Evolutionary conservation across 371 early-diverging fungal genomes (phyloP).

Genomic region (Gilbertella persicaria): DNA sequence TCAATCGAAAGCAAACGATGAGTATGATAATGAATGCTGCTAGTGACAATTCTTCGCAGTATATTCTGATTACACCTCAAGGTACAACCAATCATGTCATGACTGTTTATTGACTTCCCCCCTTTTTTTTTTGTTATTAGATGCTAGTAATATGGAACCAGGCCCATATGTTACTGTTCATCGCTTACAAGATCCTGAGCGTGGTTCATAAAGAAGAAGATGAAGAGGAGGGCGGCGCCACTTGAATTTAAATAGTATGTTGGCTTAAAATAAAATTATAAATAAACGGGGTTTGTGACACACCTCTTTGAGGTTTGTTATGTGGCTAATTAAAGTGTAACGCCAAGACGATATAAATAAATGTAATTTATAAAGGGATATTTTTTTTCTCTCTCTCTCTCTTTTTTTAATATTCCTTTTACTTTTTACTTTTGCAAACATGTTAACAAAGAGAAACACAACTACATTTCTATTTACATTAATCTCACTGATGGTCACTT

Average conservation of each 20-base stretch:
- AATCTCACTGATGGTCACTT: constrained; percentile 15
- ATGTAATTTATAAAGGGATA: too few relatives aligned
- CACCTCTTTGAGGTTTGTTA: too few relatives aligned
- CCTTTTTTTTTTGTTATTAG: constrained; percentile 11
- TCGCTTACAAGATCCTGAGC: constrained; percentile 73
- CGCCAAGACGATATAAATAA: too few relatives aligned
- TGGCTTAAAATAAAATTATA: too few relatives aligned
- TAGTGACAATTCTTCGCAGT: constrained; percentile 76
- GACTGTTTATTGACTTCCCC: constrained; percentile 33
- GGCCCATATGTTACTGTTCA: constrained; percentile 73
- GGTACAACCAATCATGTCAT: constrained; percentile 30
- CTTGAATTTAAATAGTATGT: too few relatives aligned
- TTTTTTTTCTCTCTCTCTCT: constrained; percentile 5
- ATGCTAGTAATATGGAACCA: constrained; percentile 59
- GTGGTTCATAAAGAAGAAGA: constrained; percentile 13
- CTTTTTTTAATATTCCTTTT: constrained; percentile 4
- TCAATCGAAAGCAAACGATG: constrained; percentile 92
- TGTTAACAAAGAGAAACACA: constrained; percentile 16
- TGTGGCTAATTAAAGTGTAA: too few relatives aligned
- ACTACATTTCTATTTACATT: constrained; percentile 14
- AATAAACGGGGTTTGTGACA: too few relatives aligned
- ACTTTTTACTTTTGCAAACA: constrained; percentile 4
- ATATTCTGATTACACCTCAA: constrained; percentile 95
- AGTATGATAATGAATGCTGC: constrained; percentile 87
- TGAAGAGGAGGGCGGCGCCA: too few relatives aligned